A percentile compares a stretch with the other conserved stretches of the same genome.
These are phyloP conservation scores for Setaria italica DNA, from an alignment of 202 grass and related monocot genomes.

Conservation along the genomic window DNA sequence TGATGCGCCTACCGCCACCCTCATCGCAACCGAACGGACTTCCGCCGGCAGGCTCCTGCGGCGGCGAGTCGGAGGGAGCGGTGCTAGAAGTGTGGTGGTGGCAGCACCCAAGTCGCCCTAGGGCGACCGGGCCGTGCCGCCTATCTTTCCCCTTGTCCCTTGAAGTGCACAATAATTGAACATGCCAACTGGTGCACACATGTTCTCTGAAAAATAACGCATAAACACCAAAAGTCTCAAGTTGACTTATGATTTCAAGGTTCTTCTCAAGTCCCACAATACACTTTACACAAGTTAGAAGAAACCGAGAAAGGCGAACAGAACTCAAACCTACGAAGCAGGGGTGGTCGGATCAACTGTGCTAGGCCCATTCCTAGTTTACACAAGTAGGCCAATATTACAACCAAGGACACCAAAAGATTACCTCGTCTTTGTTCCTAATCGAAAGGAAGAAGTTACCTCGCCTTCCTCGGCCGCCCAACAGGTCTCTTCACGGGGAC, in stretches of 20 bases:
- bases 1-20: no score
- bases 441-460: not conserved
- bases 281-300: slow-evolving; percentile 20
- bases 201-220: not conserved
- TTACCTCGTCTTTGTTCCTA: no score
- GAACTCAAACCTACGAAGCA: slow-evolving; percentile 15
- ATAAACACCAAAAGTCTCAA: not conserved
- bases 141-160: not conserved
- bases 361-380: slow-evolving; percentile 16
- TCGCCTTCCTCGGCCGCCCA: slow-evolving; percentile 56
- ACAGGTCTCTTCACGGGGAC: slow-evolving; percentile 33
- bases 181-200: not conserved
- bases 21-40: no score
- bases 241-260: not conserved
- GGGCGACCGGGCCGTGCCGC: no score
- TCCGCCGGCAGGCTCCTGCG: no score
- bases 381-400: slow-evolving; percentile 11
- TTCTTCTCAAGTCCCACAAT: not conserved
- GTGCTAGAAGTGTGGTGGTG: no score
- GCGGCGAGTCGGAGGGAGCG: no score
- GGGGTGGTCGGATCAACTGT: not conserved
- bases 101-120: no score
- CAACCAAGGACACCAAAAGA: not conserved
- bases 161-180: not conserved
- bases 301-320: not conserved